Conservation (phyloP, 2,329 filamentous ascomycete genomes). For the Scolecobasidium constrictum region DNA sequence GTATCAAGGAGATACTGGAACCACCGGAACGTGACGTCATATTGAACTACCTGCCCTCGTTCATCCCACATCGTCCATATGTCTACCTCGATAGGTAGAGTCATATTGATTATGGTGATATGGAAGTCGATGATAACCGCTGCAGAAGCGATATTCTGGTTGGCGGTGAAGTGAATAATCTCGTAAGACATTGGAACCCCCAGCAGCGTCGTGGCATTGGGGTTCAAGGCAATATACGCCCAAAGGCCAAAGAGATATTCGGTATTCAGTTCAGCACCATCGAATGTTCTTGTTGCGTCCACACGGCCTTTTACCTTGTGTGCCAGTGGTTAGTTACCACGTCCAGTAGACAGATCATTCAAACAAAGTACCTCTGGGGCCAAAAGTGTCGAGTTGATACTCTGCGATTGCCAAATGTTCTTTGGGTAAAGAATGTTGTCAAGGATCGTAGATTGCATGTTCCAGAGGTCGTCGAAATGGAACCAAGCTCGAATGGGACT, state of each 20-base stretch:
- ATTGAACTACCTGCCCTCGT: slow-evolving; percentile 19
- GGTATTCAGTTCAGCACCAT: slow-evolving; percentile 25
- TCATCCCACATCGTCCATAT: slow-evolving; percentile 21
- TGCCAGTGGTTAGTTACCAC: no score
- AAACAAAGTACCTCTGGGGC: slow-evolving; percentile 16
- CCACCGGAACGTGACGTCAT: slow-evolving; percentile 23
- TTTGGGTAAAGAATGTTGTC: slow-evolving; percentile 19
- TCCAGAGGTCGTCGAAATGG: no score
- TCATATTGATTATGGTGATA: slow-evolving; percentile 17
- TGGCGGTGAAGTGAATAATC: slow-evolving; percentile 21
- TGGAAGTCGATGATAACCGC: slow-evolving; percentile 20
- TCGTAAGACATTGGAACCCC: slow-evolving; percentile 17
- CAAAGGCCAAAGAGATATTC: slow-evolving; percentile 29
- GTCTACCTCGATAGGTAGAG: slow-evolving; percentile 19
- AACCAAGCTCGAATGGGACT: no score
- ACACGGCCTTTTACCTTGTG: slow-evolving; percentile 25
- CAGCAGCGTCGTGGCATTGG: slow-evolving; percentile 15
- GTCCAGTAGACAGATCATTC: no score
- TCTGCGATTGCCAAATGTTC: slow-evolving; percentile 19
- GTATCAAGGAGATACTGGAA: slow-evolving; percentile 19
- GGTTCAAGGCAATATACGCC: slow-evolving; percentile 13
- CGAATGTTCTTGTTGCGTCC: slow-evolving; percentile 23
- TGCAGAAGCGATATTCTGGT: slow-evolving; percentile 20
- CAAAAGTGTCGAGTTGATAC: slow-evolving; percentile 24
- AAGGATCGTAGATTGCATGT: no score